Evolutionary conservation across 2,329 filamentous ascomycete genomes (phyloP).

Genomic region (Volutella citrinella): DNA sequence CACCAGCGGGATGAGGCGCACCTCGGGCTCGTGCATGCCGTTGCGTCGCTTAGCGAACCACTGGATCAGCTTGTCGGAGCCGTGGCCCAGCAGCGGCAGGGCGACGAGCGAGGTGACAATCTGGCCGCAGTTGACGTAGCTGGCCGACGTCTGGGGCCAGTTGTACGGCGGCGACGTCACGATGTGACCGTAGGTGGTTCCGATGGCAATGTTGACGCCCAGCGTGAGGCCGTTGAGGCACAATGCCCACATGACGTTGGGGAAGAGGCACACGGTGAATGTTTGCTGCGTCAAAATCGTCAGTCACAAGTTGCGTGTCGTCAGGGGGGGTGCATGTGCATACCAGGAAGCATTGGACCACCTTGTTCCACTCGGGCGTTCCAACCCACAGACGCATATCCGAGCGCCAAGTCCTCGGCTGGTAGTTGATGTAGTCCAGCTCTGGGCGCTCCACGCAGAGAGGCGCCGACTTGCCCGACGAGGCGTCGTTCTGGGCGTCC

Average conservation of each 20-base stretch:
- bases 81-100: slow-evolving; percentile 16
- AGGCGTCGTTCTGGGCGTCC: no score
- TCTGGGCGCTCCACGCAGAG: slow-evolving; percentile 16
- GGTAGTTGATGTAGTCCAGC: slow-evolving; percentile 18
- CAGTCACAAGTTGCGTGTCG: no score
- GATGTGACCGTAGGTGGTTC: slow-evolving; percentile 18
- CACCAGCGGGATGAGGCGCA: slow-evolving; percentile 17
- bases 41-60: slow-evolving; percentile 16
- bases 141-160: slow-evolving; percentile 16
- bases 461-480: no score
- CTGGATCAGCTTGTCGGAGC: slow-evolving; percentile 19
- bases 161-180: slow-evolving; percentile 16
- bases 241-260: slow-evolving; percentile 20
- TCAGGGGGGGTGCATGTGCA: slow-evolving; percentile 1
- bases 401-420: slow-evolving; percentile 17
- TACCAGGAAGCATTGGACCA: slow-evolving; percentile 12
- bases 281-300: no score
- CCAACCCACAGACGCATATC: slow-evolving; percentile 20
- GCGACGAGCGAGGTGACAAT: slow-evolving; percentile 17
- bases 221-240: slow-evolving; percentile 18
- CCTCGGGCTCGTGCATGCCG: slow-evolving; percentile 18
- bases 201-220: slow-evolving; percentile 20
- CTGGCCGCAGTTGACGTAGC: slow-evolving; percentile 19
- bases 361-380: slow-evolving; percentile 14
- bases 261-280: slow-evolving; percentile 18